phyloP scores from a whole-genome alignment of 2,329 filamentous ascomycete genomes.

The Botrytis hyacinthi region DNA sequence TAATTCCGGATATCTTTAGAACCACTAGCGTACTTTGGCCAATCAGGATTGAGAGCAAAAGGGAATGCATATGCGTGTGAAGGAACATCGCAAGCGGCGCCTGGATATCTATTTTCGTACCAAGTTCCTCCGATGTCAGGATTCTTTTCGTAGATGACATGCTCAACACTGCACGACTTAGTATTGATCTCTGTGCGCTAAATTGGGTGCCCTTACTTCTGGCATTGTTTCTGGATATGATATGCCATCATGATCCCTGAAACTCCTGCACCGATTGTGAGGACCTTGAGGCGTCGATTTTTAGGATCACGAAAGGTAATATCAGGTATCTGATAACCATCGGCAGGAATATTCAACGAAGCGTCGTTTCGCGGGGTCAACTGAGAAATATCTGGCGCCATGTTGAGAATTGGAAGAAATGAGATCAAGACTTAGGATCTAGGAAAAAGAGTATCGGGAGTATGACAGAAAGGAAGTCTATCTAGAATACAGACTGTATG shows the following conservation, averaged over 20 bases:
- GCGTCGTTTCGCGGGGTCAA: neutral
- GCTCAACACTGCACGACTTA: conserved; percentile 42
- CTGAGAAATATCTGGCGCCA: conserved; percentile 8
- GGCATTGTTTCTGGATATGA: conserved; percentile 46
- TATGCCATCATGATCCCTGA: conserved; percentile 50
- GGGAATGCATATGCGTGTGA: conserved; percentile 44
- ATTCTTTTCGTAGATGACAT: conserved; percentile 50
- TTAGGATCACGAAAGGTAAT: conserved; percentile 38
- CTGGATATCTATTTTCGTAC: conserved; percentile 52
- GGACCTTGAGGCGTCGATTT: conserved; percentile 45
- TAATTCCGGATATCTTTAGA: conserved; percentile 57
- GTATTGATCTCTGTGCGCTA: neutral
- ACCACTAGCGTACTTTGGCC: conserved; percentile 55
- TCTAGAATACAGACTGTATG: neutral
- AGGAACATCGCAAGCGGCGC: conserved; percentile 47
- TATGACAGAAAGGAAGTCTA: neutral
- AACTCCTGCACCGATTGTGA: conserved; percentile 50
- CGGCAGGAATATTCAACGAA: neutral
- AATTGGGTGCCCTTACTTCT: conserved; percentile 24
- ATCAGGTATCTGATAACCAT: conserved; percentile 20
- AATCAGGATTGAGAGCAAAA: conserved; percentile 59
- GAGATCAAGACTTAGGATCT: neutral
- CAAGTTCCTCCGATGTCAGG: conserved; percentile 46
- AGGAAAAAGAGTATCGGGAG: neutral
- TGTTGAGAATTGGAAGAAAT: neutral